Percentiles rank a stretch among this genome's conserved stretches.
These are phyloP conservation scores for Sporothrix globosa DNA, from an alignment of 2,329 filamentous ascomycete species.

Conservation along the genomic window DNA sequence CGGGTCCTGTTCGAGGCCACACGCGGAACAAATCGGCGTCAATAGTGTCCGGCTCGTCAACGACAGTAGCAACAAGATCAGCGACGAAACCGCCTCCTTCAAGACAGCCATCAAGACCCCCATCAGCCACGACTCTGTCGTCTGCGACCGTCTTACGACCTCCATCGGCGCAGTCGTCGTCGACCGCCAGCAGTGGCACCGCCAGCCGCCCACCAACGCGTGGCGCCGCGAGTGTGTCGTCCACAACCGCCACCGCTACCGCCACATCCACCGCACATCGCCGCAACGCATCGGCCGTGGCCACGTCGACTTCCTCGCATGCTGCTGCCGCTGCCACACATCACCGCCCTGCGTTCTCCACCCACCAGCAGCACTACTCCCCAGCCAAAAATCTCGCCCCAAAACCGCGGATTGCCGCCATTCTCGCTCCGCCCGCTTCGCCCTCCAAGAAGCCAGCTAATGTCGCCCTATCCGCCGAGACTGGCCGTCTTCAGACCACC, in stretches of 20 bases:
- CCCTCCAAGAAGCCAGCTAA: conserved; percentile 65
- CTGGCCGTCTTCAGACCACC: conserved; percentile 63
- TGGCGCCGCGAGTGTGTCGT: conserved; percentile 34
- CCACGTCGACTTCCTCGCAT: neutral
- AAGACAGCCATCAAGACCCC: neutral
- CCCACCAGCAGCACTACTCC: conserved; percentile 68
- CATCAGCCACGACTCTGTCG: conserved; percentile 46
- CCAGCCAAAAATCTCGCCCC: conserved; percentile 64
- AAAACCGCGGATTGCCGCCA: conserved; percentile 63
- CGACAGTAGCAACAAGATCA: neutral
- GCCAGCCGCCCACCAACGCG: conserved; percentile 26
- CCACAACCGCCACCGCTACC: conserved; percentile 16
- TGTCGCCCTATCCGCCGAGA: conserved; percentile 62
- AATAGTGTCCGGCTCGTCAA: conserved; percentile 22
- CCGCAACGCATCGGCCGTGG: conserved; percentile 28
- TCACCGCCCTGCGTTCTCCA: conserved; percentile 60
- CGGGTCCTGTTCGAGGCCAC: conserved; percentile 28
- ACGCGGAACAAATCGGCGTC: conserved; percentile 35
- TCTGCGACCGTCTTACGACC: conserved; percentile 48
- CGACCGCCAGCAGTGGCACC: conserved; percentile 36
- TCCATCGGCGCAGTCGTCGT: conserved; percentile 39
- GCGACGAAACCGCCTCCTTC: neutral
- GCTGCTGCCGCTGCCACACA: conserved; percentile 17
- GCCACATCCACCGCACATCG: conserved; percentile 32
- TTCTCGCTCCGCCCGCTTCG: conserved; percentile 62